Percentiles rank a stretch among this genome's conserved stretches.
These are phyloP conservation scores for Pyricularia grisea DNA, from an alignment of 2,329 filamentous ascomycete species.

Conservation along the genomic window DNA sequence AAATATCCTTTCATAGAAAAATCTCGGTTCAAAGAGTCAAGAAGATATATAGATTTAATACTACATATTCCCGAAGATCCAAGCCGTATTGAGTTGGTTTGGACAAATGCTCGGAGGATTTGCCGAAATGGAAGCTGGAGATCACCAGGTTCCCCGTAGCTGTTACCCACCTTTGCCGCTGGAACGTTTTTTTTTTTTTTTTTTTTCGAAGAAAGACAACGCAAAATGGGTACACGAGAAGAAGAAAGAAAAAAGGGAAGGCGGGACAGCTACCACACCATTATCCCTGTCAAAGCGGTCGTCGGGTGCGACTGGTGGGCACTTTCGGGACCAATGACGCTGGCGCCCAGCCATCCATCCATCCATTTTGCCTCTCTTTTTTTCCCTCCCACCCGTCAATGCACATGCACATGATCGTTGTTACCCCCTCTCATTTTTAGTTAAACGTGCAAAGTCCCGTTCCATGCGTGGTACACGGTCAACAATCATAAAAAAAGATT, in stretches of 20 bases:
- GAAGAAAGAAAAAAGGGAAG: neutral
- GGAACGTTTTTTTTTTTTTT: no score
- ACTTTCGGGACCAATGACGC: neutral
- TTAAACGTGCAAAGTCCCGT: neutral
- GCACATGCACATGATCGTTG: slow-evolving; percentile 1
- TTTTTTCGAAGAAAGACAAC: neutral
- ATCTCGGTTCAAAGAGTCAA: neutral
- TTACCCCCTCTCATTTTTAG: neutral
- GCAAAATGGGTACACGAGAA: neutral
- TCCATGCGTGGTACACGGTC: neutral
- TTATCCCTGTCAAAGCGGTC: neutral
- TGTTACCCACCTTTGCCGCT: neutral
- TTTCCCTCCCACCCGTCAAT: neutral
- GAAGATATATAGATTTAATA: no score
- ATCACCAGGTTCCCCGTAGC: neutral
- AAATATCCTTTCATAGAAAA: neutral
- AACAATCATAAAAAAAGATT: neutral
- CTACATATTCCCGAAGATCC: neutral
- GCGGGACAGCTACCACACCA: neutral
- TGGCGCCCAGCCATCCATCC: neutral
- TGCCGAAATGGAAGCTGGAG: neutral
- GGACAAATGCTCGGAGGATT: neutral
- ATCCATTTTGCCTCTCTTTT: neutral
- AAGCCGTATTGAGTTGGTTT: neutral
- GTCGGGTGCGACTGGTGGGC: neutral